A percentile compares a stretch with the other conserved stretches of the same genome.
Evolutionary conservation across 768 basidiomycete genomes (phyloP).

Genomic region (Termitomyces sp.): DNA sequence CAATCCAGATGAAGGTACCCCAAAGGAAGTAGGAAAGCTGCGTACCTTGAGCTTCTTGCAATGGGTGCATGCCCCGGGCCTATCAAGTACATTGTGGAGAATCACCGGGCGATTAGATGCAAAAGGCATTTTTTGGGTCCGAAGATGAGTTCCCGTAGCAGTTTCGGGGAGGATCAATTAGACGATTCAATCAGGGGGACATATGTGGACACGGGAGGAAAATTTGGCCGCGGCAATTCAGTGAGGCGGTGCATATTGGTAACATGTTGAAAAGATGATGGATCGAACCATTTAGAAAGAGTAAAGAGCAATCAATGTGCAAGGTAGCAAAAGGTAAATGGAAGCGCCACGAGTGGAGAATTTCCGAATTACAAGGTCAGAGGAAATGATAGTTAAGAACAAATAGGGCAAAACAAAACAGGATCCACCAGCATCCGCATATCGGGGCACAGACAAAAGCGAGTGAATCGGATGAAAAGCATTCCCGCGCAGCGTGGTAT

Average conservation of each 20-base stretch:
- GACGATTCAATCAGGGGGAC: not conserved
- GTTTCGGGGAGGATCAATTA: not conserved
- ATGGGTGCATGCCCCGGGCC: conserved; percentile 78
- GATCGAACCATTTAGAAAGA: not conserved
- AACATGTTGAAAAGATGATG: not conserved
- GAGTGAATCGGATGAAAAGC: not conserved
- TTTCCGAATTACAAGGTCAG: not conserved
- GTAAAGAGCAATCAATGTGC: not conserved
- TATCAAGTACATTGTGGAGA: conserved; percentile 21
- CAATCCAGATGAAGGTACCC: conserved; percentile 8
- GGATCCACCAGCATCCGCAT: not conserved
- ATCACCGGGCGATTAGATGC: conserved; percentile 2
- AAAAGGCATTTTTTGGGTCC: conserved; percentile 6
- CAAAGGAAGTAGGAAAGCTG: conserved; percentile 13
- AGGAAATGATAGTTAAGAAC: not conserved
- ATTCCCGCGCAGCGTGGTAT: not conserved
- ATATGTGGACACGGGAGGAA: not conserved
- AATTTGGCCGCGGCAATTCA: conserved; percentile 9
- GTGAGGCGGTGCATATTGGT: conserved; percentile 12
- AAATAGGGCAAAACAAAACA: not conserved
- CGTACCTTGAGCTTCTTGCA: conserved; percentile 86
- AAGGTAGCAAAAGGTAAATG: not conserved
- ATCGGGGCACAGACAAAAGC: not conserved
- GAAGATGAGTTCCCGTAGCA: not conserved
- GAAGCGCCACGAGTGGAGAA: not conserved